Percentiles rank a stretch among this genome's conserved stretches.
phyloP scores from a whole-genome alignment of 345 rosid species.

The Corchorus olitorius region DNA sequence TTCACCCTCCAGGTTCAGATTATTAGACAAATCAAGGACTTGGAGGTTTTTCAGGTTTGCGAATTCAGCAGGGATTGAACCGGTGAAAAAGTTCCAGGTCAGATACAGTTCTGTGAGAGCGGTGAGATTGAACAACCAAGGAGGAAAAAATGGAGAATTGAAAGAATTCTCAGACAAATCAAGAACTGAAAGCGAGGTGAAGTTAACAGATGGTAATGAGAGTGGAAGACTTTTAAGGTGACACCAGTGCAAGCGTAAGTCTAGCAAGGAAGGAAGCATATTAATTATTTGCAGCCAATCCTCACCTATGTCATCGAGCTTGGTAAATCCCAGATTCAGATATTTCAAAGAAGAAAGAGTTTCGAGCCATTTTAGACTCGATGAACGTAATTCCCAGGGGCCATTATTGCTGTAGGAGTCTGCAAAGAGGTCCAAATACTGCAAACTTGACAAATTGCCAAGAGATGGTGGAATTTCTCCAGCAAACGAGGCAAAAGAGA shows the following conservation, averaged over 20 bases:
- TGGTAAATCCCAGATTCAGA: constrained; percentile 43
- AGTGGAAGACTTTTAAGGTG: constrained; percentile 39
- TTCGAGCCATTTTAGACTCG: constrained; percentile 45
- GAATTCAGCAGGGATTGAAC: constrained; percentile 43
- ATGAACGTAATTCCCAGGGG: constrained; percentile 12
- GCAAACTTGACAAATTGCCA: constrained; percentile 20
- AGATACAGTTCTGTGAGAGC: constrained; percentile 44
- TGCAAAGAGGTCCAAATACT: constrained; percentile 22
- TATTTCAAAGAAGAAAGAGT: constrained; percentile 40
- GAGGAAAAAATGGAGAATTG: constrained; percentile 36
- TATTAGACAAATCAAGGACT: constrained; percentile 45
- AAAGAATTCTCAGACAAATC: constrained; percentile 55
- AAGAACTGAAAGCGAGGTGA: constrained; percentile 56
- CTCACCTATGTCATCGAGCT: constrained; percentile 34
- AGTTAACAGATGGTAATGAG: constrained; percentile 35
- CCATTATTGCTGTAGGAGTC: constrained; percentile 30
- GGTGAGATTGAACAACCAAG: constrained; percentile 57
- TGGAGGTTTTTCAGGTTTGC: constrained; percentile 32
- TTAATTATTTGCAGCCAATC: constrained; percentile 45
- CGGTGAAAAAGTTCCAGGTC: constrained; percentile 39
- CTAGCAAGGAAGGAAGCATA: constrained; percentile 39
- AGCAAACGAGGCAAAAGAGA: constrained; percentile 30
- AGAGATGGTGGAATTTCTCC: constrained; percentile 36
- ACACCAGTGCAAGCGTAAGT: constrained; percentile 39
- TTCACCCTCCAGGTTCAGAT: constrained; percentile 40